A percentile compares a stretch with the other conserved stretches of the same genome.
phyloP scores from a whole-genome alignment of 2,329 filamentous ascomycete genomes.

The Nectriaceae sp. region DNA sequence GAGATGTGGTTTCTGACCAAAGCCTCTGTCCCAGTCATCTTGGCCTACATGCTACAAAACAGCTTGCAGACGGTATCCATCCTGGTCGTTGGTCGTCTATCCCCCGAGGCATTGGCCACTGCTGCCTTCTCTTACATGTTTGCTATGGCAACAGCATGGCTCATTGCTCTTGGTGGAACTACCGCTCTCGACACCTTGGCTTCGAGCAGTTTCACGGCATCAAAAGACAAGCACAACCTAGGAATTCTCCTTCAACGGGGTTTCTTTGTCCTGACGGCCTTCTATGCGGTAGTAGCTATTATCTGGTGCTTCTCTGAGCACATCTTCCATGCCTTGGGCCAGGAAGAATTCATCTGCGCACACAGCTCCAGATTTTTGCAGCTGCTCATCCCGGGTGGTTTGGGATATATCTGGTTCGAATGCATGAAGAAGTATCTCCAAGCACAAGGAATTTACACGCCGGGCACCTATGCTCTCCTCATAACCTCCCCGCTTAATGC shows the following conservation, averaged over 20 bases:
- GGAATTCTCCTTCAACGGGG: constrained; percentile 78
- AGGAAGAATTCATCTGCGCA: constrained; percentile 74
- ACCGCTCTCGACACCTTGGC: constrained; percentile 85
- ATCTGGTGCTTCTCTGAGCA: constrained; percentile 77
- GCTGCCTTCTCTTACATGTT: constrained; percentile 94
- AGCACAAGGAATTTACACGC: constrained; percentile 83
- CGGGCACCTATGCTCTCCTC: constrained; percentile 80
- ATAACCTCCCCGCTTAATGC: constrained; percentile 82
- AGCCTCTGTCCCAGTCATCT: constrained; percentile 73
- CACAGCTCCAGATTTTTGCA: constrained; percentile 74
- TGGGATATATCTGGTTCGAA: constrained; percentile 89
- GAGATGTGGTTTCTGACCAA: constrained; percentile 56
- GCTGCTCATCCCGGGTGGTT: constrained; percentile 74
- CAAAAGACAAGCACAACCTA: constrained; percentile 75
- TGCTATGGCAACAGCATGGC: constrained; percentile 85
- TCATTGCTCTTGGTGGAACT: constrained; percentile 82
- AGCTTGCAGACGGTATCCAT: constrained; percentile 82
- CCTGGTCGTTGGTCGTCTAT: constrained; percentile 76
- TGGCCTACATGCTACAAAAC: constrained; percentile 85
- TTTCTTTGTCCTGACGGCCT: constrained; percentile 68
- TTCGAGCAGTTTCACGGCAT: constrained; percentile 80
- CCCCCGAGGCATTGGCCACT: constrained; percentile 76
- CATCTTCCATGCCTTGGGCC: constrained; percentile 73
- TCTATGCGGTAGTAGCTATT: constrained; percentile 73
- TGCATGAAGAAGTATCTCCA: constrained; percentile 85